Percentiles rank a stretch among this genome's conserved stretches.
Evolutionary conservation across 78 protist species (phyloP).

Genomic region (Parvularia atlantis): DNA sequence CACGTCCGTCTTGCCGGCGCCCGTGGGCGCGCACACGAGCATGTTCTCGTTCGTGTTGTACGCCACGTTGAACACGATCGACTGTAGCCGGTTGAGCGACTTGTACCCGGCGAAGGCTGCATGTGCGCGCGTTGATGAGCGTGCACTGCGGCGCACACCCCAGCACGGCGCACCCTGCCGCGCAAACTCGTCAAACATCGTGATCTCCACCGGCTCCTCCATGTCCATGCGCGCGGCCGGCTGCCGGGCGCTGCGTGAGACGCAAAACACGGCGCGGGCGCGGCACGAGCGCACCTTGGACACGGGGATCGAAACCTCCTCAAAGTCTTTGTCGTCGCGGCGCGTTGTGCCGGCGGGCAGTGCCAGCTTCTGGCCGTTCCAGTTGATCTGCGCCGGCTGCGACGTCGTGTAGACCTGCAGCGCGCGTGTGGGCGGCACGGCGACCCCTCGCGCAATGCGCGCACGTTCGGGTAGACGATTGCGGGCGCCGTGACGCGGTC

Average conservation of each 20-base stretch:
- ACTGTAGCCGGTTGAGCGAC: slow-evolving; percentile 41
- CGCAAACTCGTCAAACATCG: too few relatives aligned
- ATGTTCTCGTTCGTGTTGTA: slow-evolving; percentile 79
- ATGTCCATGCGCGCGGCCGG: neutral
- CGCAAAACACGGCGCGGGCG: too few relatives aligned
- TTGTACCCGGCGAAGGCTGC: slow-evolving; percentile 10
- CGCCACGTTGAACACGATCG: slow-evolving; percentile 61
- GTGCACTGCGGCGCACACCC: too few relatives aligned
- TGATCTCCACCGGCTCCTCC: neutral
- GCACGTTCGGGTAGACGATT: neutral
- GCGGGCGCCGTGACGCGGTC: neutral
- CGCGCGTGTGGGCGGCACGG: too few relatives aligned
- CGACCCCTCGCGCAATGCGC: neutral
- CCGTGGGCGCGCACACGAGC: slow-evolving; percentile 96
- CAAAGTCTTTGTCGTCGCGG: neutral
- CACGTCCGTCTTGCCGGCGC: slow-evolving; percentile 77
- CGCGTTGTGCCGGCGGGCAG: neutral
- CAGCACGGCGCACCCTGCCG: too few relatives aligned
- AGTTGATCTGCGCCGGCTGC: neutral
- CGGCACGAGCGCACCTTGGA: neutral
- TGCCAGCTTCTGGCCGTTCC: neutral
- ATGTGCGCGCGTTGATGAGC: too few relatives aligned
- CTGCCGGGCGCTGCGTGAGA: too few relatives aligned
- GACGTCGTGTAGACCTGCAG: too few relatives aligned
- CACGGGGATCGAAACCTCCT: neutral